Evolutionary conservation across 768 basidiomycete species (phyloP), one percentile per base, ranked within the genome.

Genomic region (Suillus weaverae): DNA sequence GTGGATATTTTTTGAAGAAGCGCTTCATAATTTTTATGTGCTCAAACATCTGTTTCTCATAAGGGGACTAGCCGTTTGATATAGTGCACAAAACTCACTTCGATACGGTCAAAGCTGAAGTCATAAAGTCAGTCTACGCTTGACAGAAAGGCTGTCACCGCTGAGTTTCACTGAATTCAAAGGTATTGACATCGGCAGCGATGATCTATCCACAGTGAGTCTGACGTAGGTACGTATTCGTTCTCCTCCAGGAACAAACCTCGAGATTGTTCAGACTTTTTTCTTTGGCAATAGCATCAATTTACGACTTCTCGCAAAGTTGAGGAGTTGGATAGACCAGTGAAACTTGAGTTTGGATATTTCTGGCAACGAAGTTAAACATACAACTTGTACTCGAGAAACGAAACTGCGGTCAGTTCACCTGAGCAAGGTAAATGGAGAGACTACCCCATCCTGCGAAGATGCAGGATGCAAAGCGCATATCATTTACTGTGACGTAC

Each of bases 301-400:
- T 90, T 68, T 86, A 78, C n/a, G 76, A 71, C 68, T 89, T 90
- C 73, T 91, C 89, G 0, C n/a, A n/a, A n/a, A n/a, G 89, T 89
- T 0, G 80, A 65, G 5, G 88, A 90, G 71, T 90, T 90, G 53
- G 89, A 90, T 5, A 90, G 76, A 35, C 86, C 86, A 9, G 81
- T 85, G 56, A 90, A 86, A 7, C 79, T 75, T 4, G 89, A 83
- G 41, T 84, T 83, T 13, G 89, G 89, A 71, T 89, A 90, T 79
- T 87, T 89, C 85, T 89, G 53, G 30, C 10, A n/a, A 9, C 54
- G 2, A 33, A 51, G 46, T 18, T 48, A 20, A 36, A 20, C 26
- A 26, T 22, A 54, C 8, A n/a, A 36, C 26, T 26, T 26, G 26
- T 54, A 8, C n/a, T 26, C 3, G 22, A 43, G 18, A 35, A 36